Evolutionary conservation across 1,284 basidiomycete species (phyloP).

Genomic region (Flammula alnicola): DNA sequence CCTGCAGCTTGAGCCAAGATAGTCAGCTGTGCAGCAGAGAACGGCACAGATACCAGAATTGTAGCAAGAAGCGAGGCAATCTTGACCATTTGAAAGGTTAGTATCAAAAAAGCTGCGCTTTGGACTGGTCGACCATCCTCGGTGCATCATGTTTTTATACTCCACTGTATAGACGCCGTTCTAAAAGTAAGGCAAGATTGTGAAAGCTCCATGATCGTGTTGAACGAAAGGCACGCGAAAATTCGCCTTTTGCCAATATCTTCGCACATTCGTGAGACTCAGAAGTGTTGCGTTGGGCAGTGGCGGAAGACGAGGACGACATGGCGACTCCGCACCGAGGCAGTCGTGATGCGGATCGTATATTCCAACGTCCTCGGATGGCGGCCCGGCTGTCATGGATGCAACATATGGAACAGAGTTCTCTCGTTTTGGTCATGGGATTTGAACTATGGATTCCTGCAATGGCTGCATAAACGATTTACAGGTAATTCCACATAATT

Average conservation of each 20-base stretch:
- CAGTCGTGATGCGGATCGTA: too few relatives aligned
- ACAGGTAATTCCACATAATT: too few relatives aligned
- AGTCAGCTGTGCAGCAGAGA: conserved; percentile 17
- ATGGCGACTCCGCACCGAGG: conserved; percentile 2
- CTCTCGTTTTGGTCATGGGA: too few relatives aligned
- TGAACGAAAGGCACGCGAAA: not conserved
- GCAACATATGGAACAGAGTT: too few relatives aligned
- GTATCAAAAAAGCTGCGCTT: not conserved
- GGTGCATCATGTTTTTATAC: conserved; percentile 7
- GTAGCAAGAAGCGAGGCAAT: conserved; percentile 8
- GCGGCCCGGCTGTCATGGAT: too few relatives aligned
- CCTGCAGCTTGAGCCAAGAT: conserved; percentile 47
- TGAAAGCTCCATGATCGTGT: not conserved
- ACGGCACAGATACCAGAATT: conserved; percentile 11
- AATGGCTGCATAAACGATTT: too few relatives aligned
- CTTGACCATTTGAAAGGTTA: conserved; percentile 16
- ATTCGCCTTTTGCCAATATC: not conserved
- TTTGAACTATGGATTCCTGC: too few relatives aligned
- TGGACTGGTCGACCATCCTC: not conserved
- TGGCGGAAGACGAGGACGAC: not conserved
- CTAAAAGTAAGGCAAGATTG: conserved; percentile 7
- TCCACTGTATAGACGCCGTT: not conserved
- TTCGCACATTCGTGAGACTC: conserved; percentile 21
- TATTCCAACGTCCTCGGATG: too few relatives aligned
- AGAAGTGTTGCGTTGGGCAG: not conserved